Base-by-base conservation (phyloP, 2,329 filamentous ascomycete species). In the Arthrocladium fulminans region DNA sequence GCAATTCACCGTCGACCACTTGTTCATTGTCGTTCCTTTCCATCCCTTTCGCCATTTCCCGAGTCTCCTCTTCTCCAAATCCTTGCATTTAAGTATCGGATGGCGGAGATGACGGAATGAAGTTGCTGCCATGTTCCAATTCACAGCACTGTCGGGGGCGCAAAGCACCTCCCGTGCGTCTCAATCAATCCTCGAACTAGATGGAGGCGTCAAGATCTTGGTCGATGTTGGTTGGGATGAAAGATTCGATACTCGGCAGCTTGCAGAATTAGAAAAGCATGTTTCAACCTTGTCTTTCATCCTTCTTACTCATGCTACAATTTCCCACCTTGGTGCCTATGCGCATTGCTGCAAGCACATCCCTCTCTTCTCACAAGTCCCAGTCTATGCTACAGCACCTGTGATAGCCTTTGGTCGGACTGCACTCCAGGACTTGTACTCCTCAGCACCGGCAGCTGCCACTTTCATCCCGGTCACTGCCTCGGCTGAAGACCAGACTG, bases 311-410 rank as follows among this genome's bases (percentile, higher is more conserved):
- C 92, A 98, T 66, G 86, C 92, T 53, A 98, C 90, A 0, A 79
- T 87, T 45, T 81, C 87, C 45, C 92, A 98, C 69, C 78, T 98
- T 49, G 90, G 87, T 57, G 92, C 92, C 51, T 96, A 87, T 65
- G 89, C 87, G 37, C 89, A 97, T 66, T 96, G 89, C 72, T 97
- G 92, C 81, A 95, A 95, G 67, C 84, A 96, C 66, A 85, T 97
- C 54, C 88, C 92, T 39, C 75, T 87, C 40, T 98, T 98, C 68
- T 84, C 83, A 8, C 83, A 88, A 61, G 88, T 98, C 52, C 92
- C 92, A 34, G 82, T 95, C 50, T 98, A 96, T 68, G 92, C 92
- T 48, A 98, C 92, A 3, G 82, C 83, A 32, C 92, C 92, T 8
- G 88, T 98, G 58, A 89, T 96, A 61, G 86, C 92, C 35, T 81